Percentiles rank a stretch among this genome's conserved stretches.
These are phyloP conservation scores for Kwoniella dendrophila DNA, from an alignment of 768 basidiomycete species.

Conservation along the genomic window DNA sequence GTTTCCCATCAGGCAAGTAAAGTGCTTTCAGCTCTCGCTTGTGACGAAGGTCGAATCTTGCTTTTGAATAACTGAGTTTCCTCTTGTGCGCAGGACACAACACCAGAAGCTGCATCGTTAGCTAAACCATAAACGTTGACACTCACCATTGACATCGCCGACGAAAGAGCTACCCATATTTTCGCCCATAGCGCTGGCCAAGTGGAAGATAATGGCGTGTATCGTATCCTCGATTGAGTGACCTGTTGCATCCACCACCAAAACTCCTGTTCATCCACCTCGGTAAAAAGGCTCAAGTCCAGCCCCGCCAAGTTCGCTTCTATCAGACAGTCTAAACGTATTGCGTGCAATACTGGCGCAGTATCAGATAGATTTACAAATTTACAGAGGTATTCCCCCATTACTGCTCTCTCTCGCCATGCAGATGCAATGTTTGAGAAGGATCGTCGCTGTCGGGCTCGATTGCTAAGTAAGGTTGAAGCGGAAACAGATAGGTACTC, in stretches of 20 bases:
- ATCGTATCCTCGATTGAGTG: conserved; percentile 1
- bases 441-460: conserved; percentile 32
- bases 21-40: conserved; percentile 32
- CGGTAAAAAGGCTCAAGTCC: conserved; percentile 26
- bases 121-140: background rate
- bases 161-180: conserved; percentile 21
- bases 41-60: conserved; percentile 32
- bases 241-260: conserved; percentile 47
- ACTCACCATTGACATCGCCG: conserved; percentile 31
- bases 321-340: conserved; percentile 41
- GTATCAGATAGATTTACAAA: background rate
- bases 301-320: conserved; percentile 30
- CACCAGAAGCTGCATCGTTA: conserved; percentile 8
- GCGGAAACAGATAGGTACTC: conserved; percentile 17
- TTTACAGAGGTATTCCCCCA: conserved; percentile 14
- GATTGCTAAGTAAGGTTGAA: conserved; percentile 25
- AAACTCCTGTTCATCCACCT: conserved; percentile 22
- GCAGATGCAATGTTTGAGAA: conserved; percentile 25
- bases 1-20: conserved; percentile 5
- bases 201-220: background rate
- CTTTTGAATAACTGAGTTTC: background rate
- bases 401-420: conserved; percentile 36
- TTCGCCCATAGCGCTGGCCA: conserved; percentile 23
- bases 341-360: conserved; percentile 12
- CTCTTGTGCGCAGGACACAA: background rate